Evolutionary conservation across 495 filamentous ascomycete species (phyloP).

Genomic region (Entonaema liquescens): DNA sequence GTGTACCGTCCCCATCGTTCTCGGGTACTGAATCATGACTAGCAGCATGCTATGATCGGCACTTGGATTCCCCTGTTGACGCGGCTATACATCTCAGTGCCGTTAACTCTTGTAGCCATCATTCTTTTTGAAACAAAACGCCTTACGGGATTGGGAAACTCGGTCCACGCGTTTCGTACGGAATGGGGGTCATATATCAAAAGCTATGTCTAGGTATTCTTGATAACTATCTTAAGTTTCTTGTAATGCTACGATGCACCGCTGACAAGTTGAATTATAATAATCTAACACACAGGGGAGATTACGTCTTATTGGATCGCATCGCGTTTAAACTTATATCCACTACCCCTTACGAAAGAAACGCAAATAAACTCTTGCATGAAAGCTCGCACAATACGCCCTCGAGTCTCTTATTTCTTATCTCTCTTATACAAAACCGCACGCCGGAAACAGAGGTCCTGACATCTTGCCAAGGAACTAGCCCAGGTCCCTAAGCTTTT

Average conservation of each 20-base stretch:
- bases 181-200: slow-evolving; percentile 13
- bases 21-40: slow-evolving; percentile 23
- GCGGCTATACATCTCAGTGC: slow-evolving; percentile 22
- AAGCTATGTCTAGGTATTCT: slow-evolving; percentile 2
- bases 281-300: slow-evolving; percentile 13
- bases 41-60: slow-evolving; percentile 31
- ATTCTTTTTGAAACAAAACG: slow-evolving; percentile 9
- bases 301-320: neutral
- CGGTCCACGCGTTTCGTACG: slow-evolving; percentile 16
- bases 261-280: slow-evolving; percentile 21
- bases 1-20: slow-evolving; percentile 16
- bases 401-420: slow-evolving; percentile 17
- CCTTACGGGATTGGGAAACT: slow-evolving; percentile 31
- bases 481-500: slow-evolving; percentile 27
- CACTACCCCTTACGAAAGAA: slow-evolving; percentile 2
- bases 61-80: slow-evolving; percentile 41
- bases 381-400: slow-evolving; percentile 7
- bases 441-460: slow-evolving; percentile 16
- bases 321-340: neutral
- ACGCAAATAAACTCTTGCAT: neutral
- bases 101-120: neutral
- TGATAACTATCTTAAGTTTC: neutral
- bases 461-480: slow-evolving; percentile 16
- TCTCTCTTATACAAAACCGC: slow-evolving; percentile 2
- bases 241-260: slow-evolving; percentile 2